These are phyloP conservation scores for Solanum hybrid DNA, from an alignment of 305 asterid genomes.

Conservation along the genomic window DNA sequence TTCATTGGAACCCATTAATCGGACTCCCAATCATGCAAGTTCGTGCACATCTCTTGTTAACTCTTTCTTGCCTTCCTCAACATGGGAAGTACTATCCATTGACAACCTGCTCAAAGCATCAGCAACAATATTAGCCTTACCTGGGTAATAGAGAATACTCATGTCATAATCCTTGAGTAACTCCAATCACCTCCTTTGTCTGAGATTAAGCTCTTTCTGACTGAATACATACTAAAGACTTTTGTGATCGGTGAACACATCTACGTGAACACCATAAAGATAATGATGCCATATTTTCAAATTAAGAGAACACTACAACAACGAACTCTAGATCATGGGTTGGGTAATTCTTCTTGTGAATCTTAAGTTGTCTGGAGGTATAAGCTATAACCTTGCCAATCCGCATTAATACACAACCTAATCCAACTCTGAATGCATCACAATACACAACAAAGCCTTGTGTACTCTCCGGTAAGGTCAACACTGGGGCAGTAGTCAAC, in stretches of 20 bases:
- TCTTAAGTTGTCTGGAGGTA: background rate
- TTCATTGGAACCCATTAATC: background rate
- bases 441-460: background rate
- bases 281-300: background rate
- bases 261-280: background rate
- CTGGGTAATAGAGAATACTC: background rate
- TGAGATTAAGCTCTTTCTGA: background rate
- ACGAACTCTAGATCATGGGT: background rate
- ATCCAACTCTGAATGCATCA: too few species aligned
- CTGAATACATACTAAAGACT: background rate
- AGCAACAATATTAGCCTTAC: background rate
- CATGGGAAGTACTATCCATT: background rate
- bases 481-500: background rate
- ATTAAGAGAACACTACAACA: background rate
- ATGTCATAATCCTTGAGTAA: background rate
- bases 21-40: background rate
- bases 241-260: background rate
- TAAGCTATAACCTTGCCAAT: background rate
- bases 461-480: background rate
- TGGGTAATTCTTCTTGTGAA: background rate
- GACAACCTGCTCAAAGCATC: background rate
- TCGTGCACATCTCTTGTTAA: background rate
- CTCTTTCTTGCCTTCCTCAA: background rate
- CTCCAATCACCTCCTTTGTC: background rate
- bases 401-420: background rate